These are phyloP conservation scores for Pythium aristosporum DNA, from an alignment of 352 stramenopile genomes.

Conservation along the genomic window DNA sequence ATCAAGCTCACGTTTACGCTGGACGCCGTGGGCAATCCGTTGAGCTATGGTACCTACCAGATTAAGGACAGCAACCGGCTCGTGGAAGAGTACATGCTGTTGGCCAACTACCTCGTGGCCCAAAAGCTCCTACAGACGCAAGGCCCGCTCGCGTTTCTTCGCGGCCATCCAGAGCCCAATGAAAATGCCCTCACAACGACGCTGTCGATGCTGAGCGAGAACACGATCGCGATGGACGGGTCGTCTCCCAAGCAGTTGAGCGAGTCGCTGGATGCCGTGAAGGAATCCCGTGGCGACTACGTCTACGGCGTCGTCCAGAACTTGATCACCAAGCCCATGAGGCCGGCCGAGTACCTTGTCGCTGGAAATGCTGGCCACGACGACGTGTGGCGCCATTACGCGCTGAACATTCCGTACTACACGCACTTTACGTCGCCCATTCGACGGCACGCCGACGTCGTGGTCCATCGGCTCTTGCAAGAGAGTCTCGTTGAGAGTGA, in stretches of 20 bases:
- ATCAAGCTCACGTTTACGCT: conserved; percentile 94
- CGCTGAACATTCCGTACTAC: conserved; percentile 97
- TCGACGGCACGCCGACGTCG: conserved; percentile 89
- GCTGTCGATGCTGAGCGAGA: conserved; percentile 41
- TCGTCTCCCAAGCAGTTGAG: conserved; percentile 81
- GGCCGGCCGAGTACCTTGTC: conserved; percentile 92
- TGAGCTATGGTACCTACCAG: conserved; percentile 86
- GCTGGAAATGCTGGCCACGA: conserved; percentile 70
- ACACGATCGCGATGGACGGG: conserved; percentile 79
- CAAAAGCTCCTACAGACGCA: conserved; percentile 92
- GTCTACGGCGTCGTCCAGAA: conserved; percentile 90
- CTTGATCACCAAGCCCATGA: conserved; percentile 94
- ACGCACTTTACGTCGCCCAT: conserved; percentile 99
- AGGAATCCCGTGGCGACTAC: conserved; percentile 66
- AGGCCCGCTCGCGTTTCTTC: conserved; percentile 86
- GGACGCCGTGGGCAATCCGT: conserved; percentile 91
- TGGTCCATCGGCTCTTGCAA: conserved; percentile 73
- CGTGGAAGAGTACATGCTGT: conserved; percentile 98
- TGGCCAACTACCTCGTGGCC: conserved; percentile 98
- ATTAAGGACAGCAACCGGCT: conserved; percentile 95
- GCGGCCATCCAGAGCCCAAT: conserved; percentile 85
- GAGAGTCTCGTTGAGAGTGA: conserved; percentile 39
- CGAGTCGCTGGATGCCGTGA: conserved; percentile 81
- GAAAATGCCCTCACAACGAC: conserved; percentile 44
- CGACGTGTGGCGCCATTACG: conserved; percentile 93